A percentile compares a stretch with the other conserved stretches of the same genome.
Evolutionary conservation across 2,329 filamentous ascomycete genomes (phyloP).

Genomic region (Cladosporium colombiae): DNA sequence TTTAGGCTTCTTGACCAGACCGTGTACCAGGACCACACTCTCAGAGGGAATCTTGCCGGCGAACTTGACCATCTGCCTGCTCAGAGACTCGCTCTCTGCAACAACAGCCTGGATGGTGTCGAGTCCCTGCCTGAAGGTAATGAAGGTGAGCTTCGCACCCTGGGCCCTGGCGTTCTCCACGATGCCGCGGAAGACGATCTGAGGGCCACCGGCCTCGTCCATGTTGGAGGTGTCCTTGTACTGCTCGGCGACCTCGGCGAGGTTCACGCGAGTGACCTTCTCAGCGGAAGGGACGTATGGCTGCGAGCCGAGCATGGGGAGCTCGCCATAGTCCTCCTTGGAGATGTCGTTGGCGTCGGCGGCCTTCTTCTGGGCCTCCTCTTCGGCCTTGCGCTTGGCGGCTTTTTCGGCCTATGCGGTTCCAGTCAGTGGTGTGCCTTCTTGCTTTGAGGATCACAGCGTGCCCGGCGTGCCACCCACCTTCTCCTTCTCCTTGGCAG

Average conservation of each 20-base stretch:
- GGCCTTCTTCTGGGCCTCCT: constrained; percentile 65
- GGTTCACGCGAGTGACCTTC: constrained; percentile 55
- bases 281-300: constrained; percentile 52
- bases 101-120: constrained; percentile 83
- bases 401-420: constrained; percentile 60
- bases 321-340: constrained; percentile 77
- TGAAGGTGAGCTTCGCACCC: constrained; percentile 86
- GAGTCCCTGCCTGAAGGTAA: constrained; percentile 76
- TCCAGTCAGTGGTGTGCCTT: constrained; percentile 9
- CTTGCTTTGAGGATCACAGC: background rate
- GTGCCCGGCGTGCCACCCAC: constrained; percentile 45
- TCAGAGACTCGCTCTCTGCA: constrained; percentile 60
- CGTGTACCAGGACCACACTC: constrained; percentile 80
- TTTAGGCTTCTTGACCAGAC: constrained; percentile 74
- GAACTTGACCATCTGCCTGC: constrained; percentile 95
- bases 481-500: constrained; percentile 87
- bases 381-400: constrained; percentile 65
- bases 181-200: constrained; percentile 74
- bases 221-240: constrained; percentile 59
- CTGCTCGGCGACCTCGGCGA: constrained; percentile 64
- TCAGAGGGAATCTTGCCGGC: constrained; percentile 72
- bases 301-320: constrained; percentile 59
- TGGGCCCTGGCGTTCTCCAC: constrained; percentile 87
- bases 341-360: constrained; percentile 66
- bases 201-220: constrained; percentile 45